A percentile compares a stretch with the other conserved stretches of the same genome.
Conservation (phyloP, 768 basidiomycete species). For the Suillus tomentosus region DNA sequence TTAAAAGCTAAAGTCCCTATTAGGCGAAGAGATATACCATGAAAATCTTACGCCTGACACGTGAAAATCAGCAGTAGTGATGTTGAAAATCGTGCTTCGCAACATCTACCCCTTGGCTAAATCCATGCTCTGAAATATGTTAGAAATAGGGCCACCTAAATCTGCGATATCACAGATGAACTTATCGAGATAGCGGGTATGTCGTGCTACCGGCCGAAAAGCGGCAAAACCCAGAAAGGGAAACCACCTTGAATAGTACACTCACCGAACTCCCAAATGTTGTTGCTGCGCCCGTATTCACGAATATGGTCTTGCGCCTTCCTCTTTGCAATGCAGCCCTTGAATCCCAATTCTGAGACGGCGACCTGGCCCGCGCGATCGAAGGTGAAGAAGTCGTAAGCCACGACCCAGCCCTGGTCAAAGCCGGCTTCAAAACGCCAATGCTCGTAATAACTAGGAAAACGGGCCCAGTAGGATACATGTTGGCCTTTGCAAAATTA, state of each 20-base stretch:
- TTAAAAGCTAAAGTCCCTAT: slow-evolving; percentile 8
- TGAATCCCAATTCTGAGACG: slow-evolving; percentile 65
- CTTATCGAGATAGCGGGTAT: slow-evolving; percentile 10
- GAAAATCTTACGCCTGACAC: neutral
- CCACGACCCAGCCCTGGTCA: slow-evolving; percentile 71
- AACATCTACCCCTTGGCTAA: slow-evolving; percentile 53
- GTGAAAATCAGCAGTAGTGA: slow-evolving; percentile 32
- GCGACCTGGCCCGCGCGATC: slow-evolving; percentile 20
- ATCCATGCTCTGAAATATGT: slow-evolving; percentile 54
- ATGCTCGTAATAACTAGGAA: slow-evolving; percentile 63
- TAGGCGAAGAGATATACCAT: neutral
- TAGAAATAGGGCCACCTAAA: slow-evolving; percentile 18
- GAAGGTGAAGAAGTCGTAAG: slow-evolving; percentile 53
- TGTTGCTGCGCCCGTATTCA: slow-evolving; percentile 39
- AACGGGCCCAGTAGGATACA: slow-evolving; percentile 44
- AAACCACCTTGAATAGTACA: slow-evolving; percentile 8
- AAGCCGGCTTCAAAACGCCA: slow-evolving; percentile 70
- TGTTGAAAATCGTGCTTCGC: slow-evolving; percentile 41
- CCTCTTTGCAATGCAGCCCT: slow-evolving; percentile 55
- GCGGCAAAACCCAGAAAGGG: slow-evolving; percentile 5
- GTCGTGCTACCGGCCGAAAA: slow-evolving; percentile 8
- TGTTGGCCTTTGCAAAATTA: slow-evolving; percentile 36
- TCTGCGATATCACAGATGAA: slow-evolving; percentile 1
- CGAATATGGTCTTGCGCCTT: slow-evolving; percentile 46
- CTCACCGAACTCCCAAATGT: slow-evolving; percentile 71